A percentile compares a stretch with the other conserved stretches of the same genome.
Conservation (phyloP, 2,329 filamentous ascomycete species). For the Penicillium decumbens region DNA sequence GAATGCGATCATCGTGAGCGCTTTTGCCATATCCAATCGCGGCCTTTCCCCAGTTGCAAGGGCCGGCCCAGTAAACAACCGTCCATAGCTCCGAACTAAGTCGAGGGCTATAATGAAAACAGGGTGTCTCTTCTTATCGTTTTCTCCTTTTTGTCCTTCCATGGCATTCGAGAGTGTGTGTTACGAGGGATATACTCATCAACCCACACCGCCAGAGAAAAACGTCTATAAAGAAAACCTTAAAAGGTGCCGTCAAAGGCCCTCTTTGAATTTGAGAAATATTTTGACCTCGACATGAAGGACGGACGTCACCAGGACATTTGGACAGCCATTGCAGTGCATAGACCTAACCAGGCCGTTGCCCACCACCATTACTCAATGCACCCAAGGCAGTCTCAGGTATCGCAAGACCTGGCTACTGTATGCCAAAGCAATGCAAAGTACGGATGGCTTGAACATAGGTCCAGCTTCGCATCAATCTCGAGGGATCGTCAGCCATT, state of each 20-base stretch:
- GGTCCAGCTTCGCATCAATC: slow-evolving; percentile 6
- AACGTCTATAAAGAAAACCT: background rate
- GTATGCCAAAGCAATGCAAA: slow-evolving; percentile 3
- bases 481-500: slow-evolving; percentile 18
- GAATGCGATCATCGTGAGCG: slow-evolving; percentile 14
- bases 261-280: background rate
- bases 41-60: background rate
- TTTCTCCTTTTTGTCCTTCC: background rate
- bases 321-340: slow-evolving; percentile 8
- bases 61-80: background rate
- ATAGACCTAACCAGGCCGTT: slow-evolving; percentile 1
- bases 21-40: slow-evolving; percentile 22
- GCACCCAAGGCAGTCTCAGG: slow-evolving; percentile 8
- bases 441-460: slow-evolving; percentile 6
- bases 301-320: slow-evolving; percentile 4
- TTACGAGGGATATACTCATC: background rate
- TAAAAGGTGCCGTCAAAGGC: background rate
- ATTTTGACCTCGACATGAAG: slow-evolving; percentile 6
- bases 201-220: background rate
- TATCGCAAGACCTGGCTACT: background rate
- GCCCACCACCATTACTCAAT: slow-evolving; percentile 14
- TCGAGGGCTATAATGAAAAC: background rate
- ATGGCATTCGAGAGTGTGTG: background rate
- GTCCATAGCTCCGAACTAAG: background rate
- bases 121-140: background rate